Evolutionary conservation across 768 basidiomycete genomes (phyloP).

Genomic region (Boletus huronensis): DNA sequence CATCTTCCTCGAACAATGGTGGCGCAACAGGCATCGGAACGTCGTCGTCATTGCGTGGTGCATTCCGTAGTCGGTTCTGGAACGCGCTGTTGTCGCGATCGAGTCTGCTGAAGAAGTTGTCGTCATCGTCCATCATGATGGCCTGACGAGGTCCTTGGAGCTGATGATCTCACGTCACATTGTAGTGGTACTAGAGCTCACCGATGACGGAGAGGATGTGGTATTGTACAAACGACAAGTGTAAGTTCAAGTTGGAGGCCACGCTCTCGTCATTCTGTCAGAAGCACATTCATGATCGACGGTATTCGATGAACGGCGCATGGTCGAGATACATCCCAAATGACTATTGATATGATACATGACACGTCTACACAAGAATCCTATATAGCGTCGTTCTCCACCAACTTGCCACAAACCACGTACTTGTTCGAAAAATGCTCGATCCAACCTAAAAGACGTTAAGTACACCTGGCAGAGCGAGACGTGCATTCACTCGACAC

Average conservation of each 20-base stretch:
- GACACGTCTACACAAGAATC: background rate
- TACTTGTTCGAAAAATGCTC: conserved; percentile 94
- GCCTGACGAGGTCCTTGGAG: background rate
- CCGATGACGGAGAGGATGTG: background rate
- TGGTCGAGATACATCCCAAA: background rate
- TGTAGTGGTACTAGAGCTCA: background rate
- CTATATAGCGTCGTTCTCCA: conserved; percentile 64
- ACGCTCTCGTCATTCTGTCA: background rate
- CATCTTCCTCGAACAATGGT: conserved; percentile 32
- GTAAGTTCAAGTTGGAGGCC: background rate
- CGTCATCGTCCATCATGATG: conserved; percentile 21
- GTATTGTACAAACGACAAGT: background rate
- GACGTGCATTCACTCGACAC: background rate
- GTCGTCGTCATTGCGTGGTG: conserved; percentile 28
- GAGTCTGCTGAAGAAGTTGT: conserved; percentile 30
- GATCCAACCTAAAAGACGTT: conserved; percentile 66
- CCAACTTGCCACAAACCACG: conserved; percentile 83
- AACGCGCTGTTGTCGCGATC: conserved; percentile 19
- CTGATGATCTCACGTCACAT: background rate
- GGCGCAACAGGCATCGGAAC: conserved; percentile 29
- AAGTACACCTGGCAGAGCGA: background rate
- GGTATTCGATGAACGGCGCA: background rate
- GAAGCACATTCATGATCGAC: background rate
- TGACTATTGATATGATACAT: conserved; percentile 11
- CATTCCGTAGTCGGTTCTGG: conserved; percentile 38